phyloP scores from a whole-genome alignment of 1,284 basidiomycete species.

The Waitea zeae region DNA sequence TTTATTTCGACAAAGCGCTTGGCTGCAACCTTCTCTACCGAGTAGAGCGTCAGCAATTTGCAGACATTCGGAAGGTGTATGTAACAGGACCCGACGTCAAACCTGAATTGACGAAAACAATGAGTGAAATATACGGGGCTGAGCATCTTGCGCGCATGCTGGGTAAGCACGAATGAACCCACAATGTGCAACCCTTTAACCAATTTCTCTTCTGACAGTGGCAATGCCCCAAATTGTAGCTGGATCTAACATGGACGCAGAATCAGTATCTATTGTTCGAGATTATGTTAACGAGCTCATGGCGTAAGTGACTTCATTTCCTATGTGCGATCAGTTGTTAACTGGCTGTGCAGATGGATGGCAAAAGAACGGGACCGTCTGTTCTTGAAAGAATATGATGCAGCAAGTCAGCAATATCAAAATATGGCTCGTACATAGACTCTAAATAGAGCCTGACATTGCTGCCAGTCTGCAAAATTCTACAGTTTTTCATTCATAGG shows the following conservation, averaged over 20 bases:
- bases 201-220: conserved; percentile 29
- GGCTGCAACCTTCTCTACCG: conserved; percentile 88
- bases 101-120: conserved; percentile 62
- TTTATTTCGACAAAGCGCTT: conserved; percentile 88
- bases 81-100: conserved; percentile 54
- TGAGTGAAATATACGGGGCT: conserved; percentile 86
- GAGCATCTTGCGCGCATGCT: conserved; percentile 89
- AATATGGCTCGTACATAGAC: conserved; percentile 48
- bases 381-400: conserved; percentile 61
- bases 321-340: too few species aligned
- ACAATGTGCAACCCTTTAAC: too few species aligned
- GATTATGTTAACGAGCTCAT: conserved; percentile 88
- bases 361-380: conserved; percentile 43
- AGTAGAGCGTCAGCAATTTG: conserved; percentile 88
- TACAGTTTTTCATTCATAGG: too few species aligned
- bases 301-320: conserved; percentile 62
- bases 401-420: conserved; percentile 54
- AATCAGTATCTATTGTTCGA: conserved; percentile 67
- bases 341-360: conserved; percentile 58
- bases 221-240: conserved; percentile 71
- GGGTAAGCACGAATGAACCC: conserved; percentile 62
- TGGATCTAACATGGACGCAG: conserved; percentile 81
- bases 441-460: too few species aligned
- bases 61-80: conserved; percentile 57
- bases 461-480: too few species aligned